Conservation (phyloP, 805 yeast species). For the Saccharomycopsis sp. region DNA sequence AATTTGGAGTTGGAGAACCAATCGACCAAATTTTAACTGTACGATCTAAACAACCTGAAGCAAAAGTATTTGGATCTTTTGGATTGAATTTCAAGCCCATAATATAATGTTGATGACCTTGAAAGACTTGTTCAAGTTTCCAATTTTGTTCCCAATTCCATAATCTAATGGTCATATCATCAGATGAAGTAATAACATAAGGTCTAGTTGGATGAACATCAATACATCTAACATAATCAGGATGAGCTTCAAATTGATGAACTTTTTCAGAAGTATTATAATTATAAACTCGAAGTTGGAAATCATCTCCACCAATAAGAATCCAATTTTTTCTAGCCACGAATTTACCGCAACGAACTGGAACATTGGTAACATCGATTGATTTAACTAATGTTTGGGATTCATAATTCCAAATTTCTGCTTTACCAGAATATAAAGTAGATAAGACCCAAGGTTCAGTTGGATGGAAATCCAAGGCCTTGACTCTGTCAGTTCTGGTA, state of each 20-base stretch:
- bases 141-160: constrained; percentile 98
- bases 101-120: constrained; percentile 92
- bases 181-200: constrained; percentile 77
- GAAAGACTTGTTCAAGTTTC: constrained; percentile 82
- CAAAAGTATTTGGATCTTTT: constrained; percentile 95
- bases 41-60: constrained; percentile 92
- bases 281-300: constrained; percentile 85
- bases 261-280: constrained; percentile 93
- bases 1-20: constrained; percentile 80
- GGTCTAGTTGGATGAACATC: constrained; percentile 95
- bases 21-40: constrained; percentile 96
- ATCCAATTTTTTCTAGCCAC: constrained; percentile 97
- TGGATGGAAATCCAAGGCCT: constrained; percentile 97
- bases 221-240: constrained; percentile 87
- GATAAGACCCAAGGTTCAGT: constrained; percentile 94
- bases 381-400: constrained; percentile 76
- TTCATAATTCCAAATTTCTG: constrained; percentile 92
- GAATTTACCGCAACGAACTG: constrained; percentile 91
- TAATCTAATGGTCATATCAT: constrained; percentile 81
- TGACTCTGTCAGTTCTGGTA: constrained; percentile 95
- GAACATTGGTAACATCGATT: constrained; percentile 90
- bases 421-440: constrained; percentile 81
- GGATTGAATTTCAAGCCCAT: constrained; percentile 95
- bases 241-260: constrained; percentile 95
- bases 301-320: constrained; percentile 92